These are phyloP conservation scores for Xylaria telfairii DNA, from an alignment of 495 filamentous ascomycete species.

Conservation along the genomic window DNA sequence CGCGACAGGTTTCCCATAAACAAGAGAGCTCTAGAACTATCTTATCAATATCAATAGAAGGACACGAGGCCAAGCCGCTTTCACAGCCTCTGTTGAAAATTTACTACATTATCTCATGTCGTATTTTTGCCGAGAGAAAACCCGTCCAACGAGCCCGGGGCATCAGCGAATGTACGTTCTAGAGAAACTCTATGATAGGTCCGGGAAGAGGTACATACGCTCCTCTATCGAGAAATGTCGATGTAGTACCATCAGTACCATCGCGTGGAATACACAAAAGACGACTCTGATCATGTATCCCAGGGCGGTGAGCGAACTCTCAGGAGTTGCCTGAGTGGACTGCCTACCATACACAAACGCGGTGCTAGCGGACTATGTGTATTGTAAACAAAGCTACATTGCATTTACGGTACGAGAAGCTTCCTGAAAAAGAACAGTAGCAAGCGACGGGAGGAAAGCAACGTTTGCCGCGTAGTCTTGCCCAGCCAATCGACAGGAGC, in stretches of 20 bases:
- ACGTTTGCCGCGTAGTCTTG: neutral
- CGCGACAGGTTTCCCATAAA: neutral
- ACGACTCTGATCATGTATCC: neutral
- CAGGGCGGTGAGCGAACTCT: neutral
- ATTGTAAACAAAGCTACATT: neutral
- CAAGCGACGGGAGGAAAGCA: neutral
- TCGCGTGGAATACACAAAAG: neutral
- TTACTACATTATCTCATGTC: neutral
- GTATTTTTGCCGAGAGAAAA: neutral
- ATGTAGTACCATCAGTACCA: slow-evolving; percentile 12
- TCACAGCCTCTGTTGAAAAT: neutral
- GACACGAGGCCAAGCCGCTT: neutral
- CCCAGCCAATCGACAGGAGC: neutral
- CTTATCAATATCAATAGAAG: neutral
- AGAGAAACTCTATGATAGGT: neutral
- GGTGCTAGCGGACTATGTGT: neutral
- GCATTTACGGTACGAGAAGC: neutral
- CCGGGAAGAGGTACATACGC: neutral
- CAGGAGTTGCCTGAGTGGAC: neutral
- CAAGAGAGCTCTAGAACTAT: neutral
- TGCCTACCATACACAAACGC: neutral
- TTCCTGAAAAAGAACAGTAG: neutral
- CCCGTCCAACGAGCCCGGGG: neutral
- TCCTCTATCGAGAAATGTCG: neutral
- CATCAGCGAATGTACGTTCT: neutral